Base-by-base conservation (phyloP, 73 alveolate species). In the Paramecium biaurelia region DNA sequence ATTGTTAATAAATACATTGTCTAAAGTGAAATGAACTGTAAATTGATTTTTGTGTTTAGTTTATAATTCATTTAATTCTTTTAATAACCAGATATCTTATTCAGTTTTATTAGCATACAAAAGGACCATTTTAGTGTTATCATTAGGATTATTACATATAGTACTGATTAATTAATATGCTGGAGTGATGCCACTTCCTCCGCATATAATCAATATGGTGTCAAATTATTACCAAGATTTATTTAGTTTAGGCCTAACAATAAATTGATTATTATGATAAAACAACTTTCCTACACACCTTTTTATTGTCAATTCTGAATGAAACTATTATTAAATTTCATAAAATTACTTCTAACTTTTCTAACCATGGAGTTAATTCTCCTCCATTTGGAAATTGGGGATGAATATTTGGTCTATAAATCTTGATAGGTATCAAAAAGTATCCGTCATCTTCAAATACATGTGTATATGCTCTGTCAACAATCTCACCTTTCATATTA, bases 171-270 rank as follows among this genome's bases (percentile, higher is more conserved):
- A 86, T 86, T 96, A 92, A 70, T 76, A 96, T 92, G 92, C 76
- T 49, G 98, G 98, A 23, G 98, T 96, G 70, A 96, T 94, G 0
- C 98, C 98, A 53, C 96, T 96, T 5, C 98, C 98, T 41, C 98
- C 98, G 32, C 97, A 97, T 6, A 94, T 92, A 95, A 94, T 85
- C 12, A 95, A 93, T 34, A 96, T 93, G 3, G 57, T 67, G 1
- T 68, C 76, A 34, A 89, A 89, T n/a, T 37, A 20, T 30, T 8
- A 41, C 42, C 24, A 38, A 21, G 43, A 30, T n/a, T 70, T 70
- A 70, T 70, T 82, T 45, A 26, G 8, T 70, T 89, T 89, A 23
- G 98, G 98, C 43, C 95, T 95, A 38, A 92, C 93, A 92, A 95
- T 93, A 23, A 57, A 79, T 47, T 43, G 21, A 21, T 42, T 26